Conservation (phyloP, 2,329 filamentous ascomycete species). For the Colletotrichum musae region DNA sequence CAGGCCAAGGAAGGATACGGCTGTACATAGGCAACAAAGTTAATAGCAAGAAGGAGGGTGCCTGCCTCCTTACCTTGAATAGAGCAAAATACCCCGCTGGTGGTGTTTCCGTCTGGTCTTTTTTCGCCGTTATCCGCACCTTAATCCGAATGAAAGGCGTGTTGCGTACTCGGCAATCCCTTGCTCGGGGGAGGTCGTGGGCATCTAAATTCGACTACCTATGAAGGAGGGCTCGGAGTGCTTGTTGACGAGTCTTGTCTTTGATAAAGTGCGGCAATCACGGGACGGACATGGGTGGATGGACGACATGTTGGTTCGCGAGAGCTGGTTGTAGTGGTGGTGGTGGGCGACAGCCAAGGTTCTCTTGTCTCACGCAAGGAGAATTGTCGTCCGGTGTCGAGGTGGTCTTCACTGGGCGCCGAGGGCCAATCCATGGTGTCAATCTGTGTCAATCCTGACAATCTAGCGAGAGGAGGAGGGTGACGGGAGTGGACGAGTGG, state of each 20-base stretch:
- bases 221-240: conserved; percentile 10
- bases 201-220: conserved; percentile 6
- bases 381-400: conserved; percentile 38
- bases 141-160: conserved; percentile 10
- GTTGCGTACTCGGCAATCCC: conserved; percentile 16
- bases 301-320: neutral
- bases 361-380: conserved; percentile 32
- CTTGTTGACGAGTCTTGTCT: conserved; percentile 21
- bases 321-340: neutral
- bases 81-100: conserved; percentile 14
- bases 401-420: neutral
- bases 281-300: conserved; percentile 11
- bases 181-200: conserved; percentile 7
- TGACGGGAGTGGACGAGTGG: conserved; percentile 19
- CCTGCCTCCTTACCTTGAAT: neutral
- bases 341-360: conserved; percentile 3
- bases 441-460: conserved; percentile 37
- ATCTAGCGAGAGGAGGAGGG: conserved; percentile 34
- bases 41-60: neutral
- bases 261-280: conserved; percentile 36
- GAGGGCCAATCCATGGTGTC: conserved; percentile 32
- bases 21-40: conserved; percentile 12
- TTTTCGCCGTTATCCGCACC: conserved; percentile 24
- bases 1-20: conserved; percentile 4
- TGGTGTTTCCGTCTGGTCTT: conserved; percentile 40